A percentile compares a stretch with the other conserved stretches of the same genome.
phyloP scores from a whole-genome alignment of 2,329 filamentous ascomycete species.

The Xylaria sp. region DNA sequence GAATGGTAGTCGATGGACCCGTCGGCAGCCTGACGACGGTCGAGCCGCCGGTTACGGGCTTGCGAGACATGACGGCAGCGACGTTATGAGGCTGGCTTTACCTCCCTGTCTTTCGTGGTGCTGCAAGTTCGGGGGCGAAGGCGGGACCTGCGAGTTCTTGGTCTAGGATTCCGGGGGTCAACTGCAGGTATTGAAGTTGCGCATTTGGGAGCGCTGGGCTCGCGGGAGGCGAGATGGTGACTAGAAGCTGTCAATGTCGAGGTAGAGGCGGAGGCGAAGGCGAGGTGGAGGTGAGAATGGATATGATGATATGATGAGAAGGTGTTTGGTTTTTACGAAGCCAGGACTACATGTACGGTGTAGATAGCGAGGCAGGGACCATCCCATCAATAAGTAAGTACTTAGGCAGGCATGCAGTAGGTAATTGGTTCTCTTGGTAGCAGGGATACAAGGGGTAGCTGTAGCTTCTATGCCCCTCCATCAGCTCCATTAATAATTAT shows the following conservation, averaged over 20 bases:
- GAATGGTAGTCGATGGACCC: conserved; percentile 42
- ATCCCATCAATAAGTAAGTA: too few relatives aligned
- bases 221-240: conserved; percentile 13
- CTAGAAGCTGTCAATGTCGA: neutral
- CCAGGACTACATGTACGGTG: too few relatives aligned
- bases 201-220: conserved; percentile 23
- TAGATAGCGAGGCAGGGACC: neutral
- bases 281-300: neutral
- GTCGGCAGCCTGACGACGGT: conserved; percentile 32
- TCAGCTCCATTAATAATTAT: neutral
- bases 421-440: conserved; percentile 8
- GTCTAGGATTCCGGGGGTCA: conserved; percentile 1
- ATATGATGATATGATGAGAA: neutral
- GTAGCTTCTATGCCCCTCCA: conserved; percentile 20
- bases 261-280: neutral
- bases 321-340: too few relatives aligned
- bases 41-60: conserved; percentile 41
- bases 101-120: neutral
- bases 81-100: neutral
- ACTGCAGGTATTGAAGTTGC: conserved; percentile 1
- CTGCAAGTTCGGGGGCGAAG: neutral
- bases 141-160: neutral
- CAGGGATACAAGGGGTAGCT: conserved; percentile 16
- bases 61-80: conserved; percentile 52
- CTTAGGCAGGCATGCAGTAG: too few relatives aligned